Conservation (phyloP, 2,329 filamentous ascomycete species). For the Monosporascus sp. region DNA sequence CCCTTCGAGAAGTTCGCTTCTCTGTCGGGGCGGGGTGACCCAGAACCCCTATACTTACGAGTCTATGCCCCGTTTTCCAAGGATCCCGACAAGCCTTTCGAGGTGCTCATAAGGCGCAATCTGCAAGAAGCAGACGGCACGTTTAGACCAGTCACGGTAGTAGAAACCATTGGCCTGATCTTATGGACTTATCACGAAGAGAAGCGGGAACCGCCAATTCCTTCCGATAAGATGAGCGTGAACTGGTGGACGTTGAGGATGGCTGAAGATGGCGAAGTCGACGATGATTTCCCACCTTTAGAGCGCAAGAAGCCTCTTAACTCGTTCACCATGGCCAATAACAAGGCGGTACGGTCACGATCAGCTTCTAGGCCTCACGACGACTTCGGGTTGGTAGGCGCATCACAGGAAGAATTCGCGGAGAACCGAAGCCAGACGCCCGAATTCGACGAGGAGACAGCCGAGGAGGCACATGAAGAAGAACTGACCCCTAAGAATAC, state of each 20-base stretch:
- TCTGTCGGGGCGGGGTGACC: constrained; percentile 71
- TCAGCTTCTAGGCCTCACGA: constrained; percentile 74
- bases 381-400: constrained; percentile 74
- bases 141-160: constrained; percentile 62
- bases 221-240: constrained; percentile 63
- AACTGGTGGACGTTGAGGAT: constrained; percentile 80
- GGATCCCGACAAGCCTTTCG: constrained; percentile 58
- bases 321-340: constrained; percentile 78
- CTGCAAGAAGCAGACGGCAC: constrained; percentile 61
- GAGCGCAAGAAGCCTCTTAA: constrained; percentile 68
- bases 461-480: constrained; percentile 30
- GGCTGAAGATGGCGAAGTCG: constrained; percentile 79
- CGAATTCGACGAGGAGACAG: constrained; percentile 51
- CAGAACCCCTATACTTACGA: constrained; percentile 68
- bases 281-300: constrained; percentile 77
- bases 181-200: constrained; percentile 76
- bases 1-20: constrained; percentile 74
- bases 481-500: constrained; percentile 43
- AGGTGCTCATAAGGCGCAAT: constrained; percentile 65
- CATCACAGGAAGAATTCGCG: constrained; percentile 59
- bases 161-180: constrained; percentile 75
- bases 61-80: constrained; percentile 71
- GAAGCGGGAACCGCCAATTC: constrained; percentile 62
- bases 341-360: constrained; percentile 55
- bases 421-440: constrained; percentile 67